Evolutionary conservation across 768 basidiomycete genomes (phyloP).

Genomic region (Leccinum variicolor): DNA sequence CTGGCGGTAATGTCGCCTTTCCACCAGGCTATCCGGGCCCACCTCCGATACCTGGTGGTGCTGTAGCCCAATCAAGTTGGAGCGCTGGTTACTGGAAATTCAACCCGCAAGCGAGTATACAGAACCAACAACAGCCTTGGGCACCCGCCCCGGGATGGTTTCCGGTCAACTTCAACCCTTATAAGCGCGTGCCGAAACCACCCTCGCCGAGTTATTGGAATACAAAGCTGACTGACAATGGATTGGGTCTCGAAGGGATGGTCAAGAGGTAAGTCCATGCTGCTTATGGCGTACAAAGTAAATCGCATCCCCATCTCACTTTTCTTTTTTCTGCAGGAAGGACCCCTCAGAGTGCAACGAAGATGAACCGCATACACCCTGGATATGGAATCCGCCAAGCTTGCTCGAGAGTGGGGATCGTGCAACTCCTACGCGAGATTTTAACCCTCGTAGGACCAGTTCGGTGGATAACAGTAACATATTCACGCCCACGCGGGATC

Average conservation of each 20-base stretch:
- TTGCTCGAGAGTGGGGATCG: conserved; percentile 32
- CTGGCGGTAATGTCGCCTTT: conserved; percentile 24
- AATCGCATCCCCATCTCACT: not conserved
- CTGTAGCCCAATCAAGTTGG: conserved; percentile 45
- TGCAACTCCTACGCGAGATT: conserved; percentile 29
- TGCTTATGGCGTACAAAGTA: not conserved
- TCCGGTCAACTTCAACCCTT: conserved; percentile 48
- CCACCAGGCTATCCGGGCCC: conserved; percentile 40
- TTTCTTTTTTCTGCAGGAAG: conserved; percentile 9
- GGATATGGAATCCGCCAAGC: conserved; percentile 66
- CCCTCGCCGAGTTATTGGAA: conserved; percentile 67
- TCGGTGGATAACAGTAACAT: conserved; percentile 18
- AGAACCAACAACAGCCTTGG: conserved; percentile 28
- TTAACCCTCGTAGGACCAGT: conserved; percentile 19
- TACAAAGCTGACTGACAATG: conserved; percentile 56
- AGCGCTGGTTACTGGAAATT: conserved; percentile 50
- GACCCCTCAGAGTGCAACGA: conserved; percentile 34
- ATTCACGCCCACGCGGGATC: conserved; percentile 23
- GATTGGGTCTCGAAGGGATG: conserved; percentile 64
- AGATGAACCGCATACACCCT: conserved; percentile 54
- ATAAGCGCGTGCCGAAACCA: conserved; percentile 58
- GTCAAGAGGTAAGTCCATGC: conserved; percentile 45
- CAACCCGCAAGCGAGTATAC: conserved; percentile 39
- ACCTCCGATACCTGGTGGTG: conserved; percentile 54
- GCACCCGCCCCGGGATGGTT: conserved; percentile 32